Percentiles rank a stretch among this genome's conserved stretches.
Evolutionary conservation across 1,139 yeast species (phyloP).

Genomic region (Zygosaccharomyces pseudobailii): DNA sequence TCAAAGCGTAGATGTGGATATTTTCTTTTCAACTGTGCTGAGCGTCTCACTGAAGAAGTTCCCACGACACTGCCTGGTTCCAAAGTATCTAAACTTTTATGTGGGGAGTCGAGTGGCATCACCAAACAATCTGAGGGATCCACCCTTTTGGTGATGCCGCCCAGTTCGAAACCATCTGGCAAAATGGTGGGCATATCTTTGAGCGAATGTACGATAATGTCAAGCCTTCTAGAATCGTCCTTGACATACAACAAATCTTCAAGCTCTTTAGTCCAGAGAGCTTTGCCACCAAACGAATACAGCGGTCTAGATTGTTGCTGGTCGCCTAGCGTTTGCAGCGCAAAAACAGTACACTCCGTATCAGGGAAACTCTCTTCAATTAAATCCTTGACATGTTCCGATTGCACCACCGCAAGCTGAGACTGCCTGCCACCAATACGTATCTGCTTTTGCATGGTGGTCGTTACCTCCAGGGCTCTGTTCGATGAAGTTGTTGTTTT

Average conservation of each 20-base stretch:
- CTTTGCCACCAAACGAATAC: constrained; percentile 92
- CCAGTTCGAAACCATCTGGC: constrained; percentile 86
- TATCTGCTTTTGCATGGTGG: constrained; percentile 15
- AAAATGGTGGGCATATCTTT: constrained; percentile 93
- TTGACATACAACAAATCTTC: constrained; percentile 67
- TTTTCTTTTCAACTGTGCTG: constrained; percentile 65
- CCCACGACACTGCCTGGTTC: constrained; percentile 89
- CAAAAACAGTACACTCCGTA: constrained; percentile 62
- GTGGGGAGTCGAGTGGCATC: constrained; percentile 64
- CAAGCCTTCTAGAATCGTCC: constrained; percentile 51
- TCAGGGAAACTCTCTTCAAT: constrained; percentile 61
- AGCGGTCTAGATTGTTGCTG: constrained; percentile 79
- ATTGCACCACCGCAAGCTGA: constrained; percentile 78
- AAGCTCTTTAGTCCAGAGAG: constrained; percentile 93
- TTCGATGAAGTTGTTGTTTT: neutral
- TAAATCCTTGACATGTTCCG: constrained; percentile 62
- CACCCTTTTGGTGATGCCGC: constrained; percentile 80
- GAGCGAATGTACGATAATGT: constrained; percentile 86
- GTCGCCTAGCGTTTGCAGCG: constrained; percentile 86
- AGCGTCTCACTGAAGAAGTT: constrained; percentile 88
- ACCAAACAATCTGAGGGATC: constrained; percentile 94
- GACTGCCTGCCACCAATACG: constrained; percentile 87
- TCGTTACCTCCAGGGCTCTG: neutral
- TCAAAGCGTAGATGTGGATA: constrained; percentile 59
- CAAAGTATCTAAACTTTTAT: constrained; percentile 60